Conservation (phyloP, 139 green algal species). For the Chlamydomonas applanata region DNA sequence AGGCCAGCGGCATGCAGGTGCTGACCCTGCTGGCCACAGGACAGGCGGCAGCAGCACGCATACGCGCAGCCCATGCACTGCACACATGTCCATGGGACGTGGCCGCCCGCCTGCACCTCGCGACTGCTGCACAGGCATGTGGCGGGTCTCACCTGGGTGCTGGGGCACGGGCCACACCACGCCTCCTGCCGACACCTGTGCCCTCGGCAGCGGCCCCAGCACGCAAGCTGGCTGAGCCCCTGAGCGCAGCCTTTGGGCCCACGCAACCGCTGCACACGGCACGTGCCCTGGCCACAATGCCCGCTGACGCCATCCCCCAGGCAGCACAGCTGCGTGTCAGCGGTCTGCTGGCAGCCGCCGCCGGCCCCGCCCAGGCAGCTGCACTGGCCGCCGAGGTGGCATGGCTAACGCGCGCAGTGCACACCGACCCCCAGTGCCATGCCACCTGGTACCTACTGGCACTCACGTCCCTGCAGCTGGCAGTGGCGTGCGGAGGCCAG, state of each 20-base stretch:
- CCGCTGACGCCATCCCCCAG: no score
- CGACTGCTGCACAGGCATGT: background rate
- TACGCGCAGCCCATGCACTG: background rate
- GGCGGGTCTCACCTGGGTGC: no score
- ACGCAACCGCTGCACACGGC: background rate
- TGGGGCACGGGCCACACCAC: background rate
- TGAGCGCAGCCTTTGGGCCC: background rate
- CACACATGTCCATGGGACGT: constrained; percentile 13
- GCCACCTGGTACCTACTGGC: background rate
- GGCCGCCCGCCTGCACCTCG: background rate
- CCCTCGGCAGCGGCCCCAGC: background rate
- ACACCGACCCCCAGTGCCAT: background rate
- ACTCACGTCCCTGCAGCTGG: constrained; percentile 15
- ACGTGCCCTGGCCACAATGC: background rate
- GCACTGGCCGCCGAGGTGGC: no score
- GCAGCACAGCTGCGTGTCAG: no score
- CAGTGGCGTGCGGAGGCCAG: constrained; percentile 7
- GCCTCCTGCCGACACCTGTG: background rate
- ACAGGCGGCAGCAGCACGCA: constrained; percentile 1
- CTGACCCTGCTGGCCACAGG: background rate
- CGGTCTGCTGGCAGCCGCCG: no score
- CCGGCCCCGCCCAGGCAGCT: no score
- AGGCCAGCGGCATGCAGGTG: background rate
- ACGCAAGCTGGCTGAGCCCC: background rate
- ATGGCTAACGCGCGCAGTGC: background rate